Evolutionary conservation across 2,329 filamentous ascomycete species (phyloP).

Genomic region (Fonsecaea pedrosoi): DNA sequence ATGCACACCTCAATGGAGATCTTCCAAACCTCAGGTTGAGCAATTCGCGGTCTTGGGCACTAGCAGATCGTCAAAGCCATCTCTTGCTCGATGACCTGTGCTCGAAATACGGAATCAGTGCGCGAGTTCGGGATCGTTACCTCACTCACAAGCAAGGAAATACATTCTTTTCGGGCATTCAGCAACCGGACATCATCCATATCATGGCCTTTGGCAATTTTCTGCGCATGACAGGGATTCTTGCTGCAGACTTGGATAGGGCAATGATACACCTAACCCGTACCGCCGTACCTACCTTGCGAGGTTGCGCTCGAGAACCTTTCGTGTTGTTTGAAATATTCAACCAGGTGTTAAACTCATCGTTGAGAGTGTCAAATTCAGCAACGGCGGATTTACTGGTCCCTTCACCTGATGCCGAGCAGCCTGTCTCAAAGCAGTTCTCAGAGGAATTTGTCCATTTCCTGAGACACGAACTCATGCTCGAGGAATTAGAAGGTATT

Average conservation of each 20-base stretch:
- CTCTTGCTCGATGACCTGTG: conserved; percentile 17
- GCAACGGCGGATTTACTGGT: conserved; percentile 14
- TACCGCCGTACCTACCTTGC: not conserved
- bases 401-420: conserved; percentile 10
- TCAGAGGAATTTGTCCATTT: conserved; percentile 20
- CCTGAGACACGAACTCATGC: conserved; percentile 17
- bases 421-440: conserved; percentile 13
- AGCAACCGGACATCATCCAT: conserved; percentile 9
- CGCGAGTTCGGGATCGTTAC: conserved; percentile 17
- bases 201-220: conserved; percentile 21
- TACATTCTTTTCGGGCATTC: not conserved
- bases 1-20: conserved; percentile 26
- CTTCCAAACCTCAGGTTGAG: conserved; percentile 17
- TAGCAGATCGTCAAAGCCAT: not conserved
- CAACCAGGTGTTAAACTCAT: conserved; percentile 22
- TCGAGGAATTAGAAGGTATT: conserved; percentile 26
- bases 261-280: not conserved
- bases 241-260: conserved; percentile 16
- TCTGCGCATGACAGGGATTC: conserved; percentile 15
- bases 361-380: conserved; percentile 9
- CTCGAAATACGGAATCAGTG: conserved; percentile 11
- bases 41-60: conserved; percentile 11
- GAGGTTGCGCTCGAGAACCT: conserved; percentile 6
- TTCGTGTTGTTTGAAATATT: conserved; percentile 29
- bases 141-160: not conserved